A percentile compares a stretch with the other conserved stretches of the same genome.
phyloP scores from a whole-genome alignment of 306 rosid genomes.

The Begonia masoniana region DNA sequence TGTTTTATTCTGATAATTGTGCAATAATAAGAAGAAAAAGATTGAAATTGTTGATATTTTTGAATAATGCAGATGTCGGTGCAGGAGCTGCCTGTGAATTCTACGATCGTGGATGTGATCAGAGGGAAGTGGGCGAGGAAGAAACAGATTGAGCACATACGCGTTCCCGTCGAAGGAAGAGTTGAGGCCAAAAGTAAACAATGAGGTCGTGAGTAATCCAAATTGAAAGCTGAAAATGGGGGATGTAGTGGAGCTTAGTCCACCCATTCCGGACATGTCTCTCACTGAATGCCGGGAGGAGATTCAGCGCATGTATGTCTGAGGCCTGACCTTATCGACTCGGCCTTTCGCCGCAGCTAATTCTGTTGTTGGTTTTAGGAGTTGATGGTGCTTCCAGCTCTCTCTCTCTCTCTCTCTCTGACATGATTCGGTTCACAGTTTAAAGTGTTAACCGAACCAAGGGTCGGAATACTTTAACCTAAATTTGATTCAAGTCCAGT shows the following conservation, averaged over 20 bases:
- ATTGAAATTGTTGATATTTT: not conserved
- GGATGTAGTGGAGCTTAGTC: slow-evolving; percentile 81
- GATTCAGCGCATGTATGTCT: slow-evolving; percentile 85
- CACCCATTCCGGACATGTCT: slow-evolving; percentile 60
- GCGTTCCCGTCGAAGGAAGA: slow-evolving; percentile 84
- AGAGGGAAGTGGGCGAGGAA: slow-evolving; percentile 57
- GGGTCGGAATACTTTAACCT: too few relatives aligned
- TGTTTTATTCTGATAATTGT: too few relatives aligned
- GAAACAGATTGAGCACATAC: slow-evolving; percentile 52
- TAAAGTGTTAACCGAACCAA: too few relatives aligned
- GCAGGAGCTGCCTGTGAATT: slow-evolving; percentile 71
- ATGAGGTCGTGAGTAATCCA: slow-evolving; percentile 52
- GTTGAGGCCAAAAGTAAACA: slow-evolving; percentile 84
- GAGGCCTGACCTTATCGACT: slow-evolving; percentile 44
- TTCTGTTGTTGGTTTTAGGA: slow-evolving; percentile 43
- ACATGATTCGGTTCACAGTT: too few relatives aligned
- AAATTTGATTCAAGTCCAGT: too few relatives aligned
- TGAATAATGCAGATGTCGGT: slow-evolving; percentile 73
- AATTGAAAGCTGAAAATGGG: slow-evolving; percentile 83
- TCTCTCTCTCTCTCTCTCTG: too few relatives aligned
- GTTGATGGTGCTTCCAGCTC: slow-evolving; percentile 21
- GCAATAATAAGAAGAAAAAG: too few relatives aligned
- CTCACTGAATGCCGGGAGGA: slow-evolving; percentile 83
- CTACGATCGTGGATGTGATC: slow-evolving; percentile 57
- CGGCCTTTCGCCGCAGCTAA: slow-evolving; percentile 17